Evolutionary conservation across 257 asterid species (phyloP).

Genomic region (Jacaranda copaia): DNA sequence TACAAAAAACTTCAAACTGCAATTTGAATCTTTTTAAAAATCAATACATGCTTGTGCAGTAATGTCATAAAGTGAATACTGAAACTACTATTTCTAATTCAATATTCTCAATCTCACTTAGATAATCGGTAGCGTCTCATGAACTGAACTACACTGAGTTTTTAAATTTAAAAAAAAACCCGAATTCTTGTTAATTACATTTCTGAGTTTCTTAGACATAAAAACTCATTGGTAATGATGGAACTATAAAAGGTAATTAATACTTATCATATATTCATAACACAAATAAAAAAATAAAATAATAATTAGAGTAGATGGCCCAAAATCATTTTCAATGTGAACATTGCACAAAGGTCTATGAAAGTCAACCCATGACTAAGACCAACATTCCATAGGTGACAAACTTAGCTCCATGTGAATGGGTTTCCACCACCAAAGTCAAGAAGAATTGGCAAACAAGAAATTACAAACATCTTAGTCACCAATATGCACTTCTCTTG

Average conservation of each 20-base stretch:
- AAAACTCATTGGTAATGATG: neutral
- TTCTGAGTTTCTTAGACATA: neutral
- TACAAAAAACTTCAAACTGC: no score
- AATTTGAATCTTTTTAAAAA: no score
- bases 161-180: neutral
- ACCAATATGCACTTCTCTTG: slow-evolving; percentile 27
- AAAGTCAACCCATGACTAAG: slow-evolving; percentile 37
- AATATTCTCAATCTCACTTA: neutral
- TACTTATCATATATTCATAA: neutral
- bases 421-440: no score
- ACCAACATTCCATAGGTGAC: slow-evolving; percentile 17
- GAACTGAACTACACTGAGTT: no score
- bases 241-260: neutral
- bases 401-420: neutral
- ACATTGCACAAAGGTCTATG: neutral
- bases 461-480: slow-evolving; percentile 1
- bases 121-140: no score
- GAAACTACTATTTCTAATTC: no score
- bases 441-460: no score
- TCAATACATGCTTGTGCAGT: no score
- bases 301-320: no score
- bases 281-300: no score
- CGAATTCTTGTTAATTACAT: neutral
- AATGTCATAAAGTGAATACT: no score
- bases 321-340: neutral